A percentile compares a stretch with the other conserved stretches of the same genome.
These are phyloP conservation scores for Antarctomyces pellizariae DNA, from an alignment of 495 filamentous ascomycete species.

Conservation along the genomic window DNA sequence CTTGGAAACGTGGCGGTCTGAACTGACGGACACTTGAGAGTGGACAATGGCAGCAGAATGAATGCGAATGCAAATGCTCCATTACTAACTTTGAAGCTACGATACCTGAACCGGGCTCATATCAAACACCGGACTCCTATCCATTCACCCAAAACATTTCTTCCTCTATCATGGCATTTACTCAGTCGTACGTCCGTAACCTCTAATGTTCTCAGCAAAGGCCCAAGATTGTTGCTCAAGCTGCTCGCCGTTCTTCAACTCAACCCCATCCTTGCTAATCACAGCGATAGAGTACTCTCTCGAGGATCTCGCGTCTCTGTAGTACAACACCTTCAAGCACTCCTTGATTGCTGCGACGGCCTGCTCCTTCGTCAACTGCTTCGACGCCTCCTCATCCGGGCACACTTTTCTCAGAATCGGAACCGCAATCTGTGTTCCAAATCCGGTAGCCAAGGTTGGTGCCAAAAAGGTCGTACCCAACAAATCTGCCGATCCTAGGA, in stretches of 20 bases:
- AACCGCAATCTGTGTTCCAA: constrained; percentile 77
- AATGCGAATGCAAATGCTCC: too few relatives aligned
- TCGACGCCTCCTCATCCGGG: constrained; percentile 55
- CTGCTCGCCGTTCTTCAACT: constrained; percentile 56
- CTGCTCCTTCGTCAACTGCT: constrained; percentile 45
- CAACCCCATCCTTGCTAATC: constrained; percentile 63
- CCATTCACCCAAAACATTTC: too few relatives aligned
- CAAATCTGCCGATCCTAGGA: constrained; percentile 74
- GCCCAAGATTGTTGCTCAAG: constrained; percentile 78
- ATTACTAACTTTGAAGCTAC: too few relatives aligned
- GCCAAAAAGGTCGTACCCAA: constrained; percentile 76
- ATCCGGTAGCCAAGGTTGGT: constrained; percentile 79
- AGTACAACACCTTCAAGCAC: constrained; percentile 96
- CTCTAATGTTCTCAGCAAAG: too few relatives aligned
- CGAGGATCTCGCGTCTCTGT: constrained; percentile 80
- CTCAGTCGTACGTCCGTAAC: too few relatives aligned
- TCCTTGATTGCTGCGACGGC: constrained; percentile 63
- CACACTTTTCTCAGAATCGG: constrained; percentile 67
- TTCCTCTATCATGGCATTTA: too few relatives aligned
- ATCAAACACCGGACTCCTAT: too few relatives aligned
- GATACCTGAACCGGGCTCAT: too few relatives aligned
- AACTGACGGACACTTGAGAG: too few relatives aligned
- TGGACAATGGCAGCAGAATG: too few relatives aligned
- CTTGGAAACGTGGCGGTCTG: too few relatives aligned
- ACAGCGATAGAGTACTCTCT: constrained; percentile 82